These are phyloP conservation scores for Quercus tomentella DNA, from an alignment of 331 rosid genomes.

Conservation along the genomic window DNA sequence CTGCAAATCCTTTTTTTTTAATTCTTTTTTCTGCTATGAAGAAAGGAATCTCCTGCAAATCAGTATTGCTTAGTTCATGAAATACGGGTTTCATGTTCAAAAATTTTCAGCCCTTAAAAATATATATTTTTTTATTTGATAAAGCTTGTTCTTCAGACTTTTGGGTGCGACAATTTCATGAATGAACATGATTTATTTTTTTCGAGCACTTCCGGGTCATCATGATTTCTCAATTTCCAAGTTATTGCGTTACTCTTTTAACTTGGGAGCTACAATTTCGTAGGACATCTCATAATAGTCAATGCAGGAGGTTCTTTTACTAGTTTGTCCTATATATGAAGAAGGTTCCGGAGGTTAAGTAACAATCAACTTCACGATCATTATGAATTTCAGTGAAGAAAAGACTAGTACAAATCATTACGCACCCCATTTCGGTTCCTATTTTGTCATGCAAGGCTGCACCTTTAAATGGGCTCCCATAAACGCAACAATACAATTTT, in stretches of 20 bases:
- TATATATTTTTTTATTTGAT: too few species aligned
- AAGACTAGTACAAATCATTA: neutral
- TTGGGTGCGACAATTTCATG: too few species aligned
- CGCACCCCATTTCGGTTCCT: neutral
- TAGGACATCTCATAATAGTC: neutral
- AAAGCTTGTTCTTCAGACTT: too few species aligned
- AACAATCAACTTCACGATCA: slow-evolving; percentile 18
- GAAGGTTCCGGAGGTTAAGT: slow-evolving; percentile 2
- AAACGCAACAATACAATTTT: neutral
- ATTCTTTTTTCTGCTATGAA: too few species aligned
- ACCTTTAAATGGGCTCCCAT: neutral
- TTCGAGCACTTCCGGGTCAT: neutral
- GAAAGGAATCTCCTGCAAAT: too few species aligned
- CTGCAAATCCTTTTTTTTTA: too few species aligned
- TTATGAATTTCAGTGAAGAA: slow-evolving; percentile 39
- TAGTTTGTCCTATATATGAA: slow-evolving; percentile 4
- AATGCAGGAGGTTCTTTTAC: slow-evolving; percentile 7
- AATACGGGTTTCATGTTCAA: too few species aligned
- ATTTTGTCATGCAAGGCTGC: slow-evolving; percentile 11
- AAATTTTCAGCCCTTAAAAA: too few species aligned
- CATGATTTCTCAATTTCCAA: neutral
- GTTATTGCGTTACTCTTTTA: neutral
- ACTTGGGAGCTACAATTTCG: neutral
- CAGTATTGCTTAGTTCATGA: too few species aligned
- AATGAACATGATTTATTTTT: too few species aligned